Conservation (phyloP, 2,329 filamentous ascomycete species). For the Pseudogymnoascus sp. region DNA sequence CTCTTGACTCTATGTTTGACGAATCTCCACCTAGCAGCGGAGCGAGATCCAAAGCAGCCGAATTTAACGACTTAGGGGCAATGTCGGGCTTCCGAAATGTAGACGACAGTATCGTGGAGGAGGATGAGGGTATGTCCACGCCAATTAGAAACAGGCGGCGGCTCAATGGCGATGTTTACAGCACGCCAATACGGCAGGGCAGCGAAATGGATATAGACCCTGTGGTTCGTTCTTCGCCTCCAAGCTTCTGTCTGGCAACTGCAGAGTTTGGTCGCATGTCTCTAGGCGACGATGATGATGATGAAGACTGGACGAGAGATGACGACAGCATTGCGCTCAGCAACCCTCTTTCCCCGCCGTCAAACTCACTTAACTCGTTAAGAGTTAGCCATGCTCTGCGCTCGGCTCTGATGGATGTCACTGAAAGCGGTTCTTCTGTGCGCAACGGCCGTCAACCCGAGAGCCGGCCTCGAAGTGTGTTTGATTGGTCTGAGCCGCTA, state of each 20-base stretch:
- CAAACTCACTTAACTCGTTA: slow-evolving; percentile 43
- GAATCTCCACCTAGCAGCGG: slow-evolving; percentile 60
- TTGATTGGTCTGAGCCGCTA: slow-evolving; percentile 68
- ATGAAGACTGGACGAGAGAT: slow-evolving; percentile 53
- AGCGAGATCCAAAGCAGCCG: slow-evolving; percentile 29
- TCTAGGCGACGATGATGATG: slow-evolving; percentile 53
- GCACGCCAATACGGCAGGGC: slow-evolving; percentile 17
- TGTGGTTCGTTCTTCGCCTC: slow-evolving; percentile 22
- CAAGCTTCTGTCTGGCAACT: slow-evolving; percentile 24
- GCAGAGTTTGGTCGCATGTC: slow-evolving; percentile 43
- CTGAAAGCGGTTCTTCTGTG: slow-evolving; percentile 35
- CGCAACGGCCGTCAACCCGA: slow-evolving; percentile 43
- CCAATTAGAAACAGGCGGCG: slow-evolving; percentile 29
- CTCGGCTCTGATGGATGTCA: slow-evolving; percentile 45
- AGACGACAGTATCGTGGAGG: slow-evolving; percentile 51
- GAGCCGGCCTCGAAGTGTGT: slow-evolving; percentile 51
- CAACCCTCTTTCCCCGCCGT: slow-evolving; percentile 51
- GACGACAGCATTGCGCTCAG: slow-evolving; percentile 45
- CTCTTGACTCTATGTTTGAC: slow-evolving; percentile 73
- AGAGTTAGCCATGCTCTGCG: slow-evolving; percentile 46
- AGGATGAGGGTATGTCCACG: slow-evolving; percentile 49
- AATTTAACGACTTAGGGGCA: slow-evolving; percentile 24
- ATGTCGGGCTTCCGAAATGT: slow-evolving; percentile 43
- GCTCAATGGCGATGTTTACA: slow-evolving; percentile 1
- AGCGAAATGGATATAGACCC: slow-evolving; percentile 14